Evolutionary conservation across 164 flowering plant genomes (phyloP), one percentile per base, ranked within the genome.

Genomic region (Aristolochia californica): DNA sequence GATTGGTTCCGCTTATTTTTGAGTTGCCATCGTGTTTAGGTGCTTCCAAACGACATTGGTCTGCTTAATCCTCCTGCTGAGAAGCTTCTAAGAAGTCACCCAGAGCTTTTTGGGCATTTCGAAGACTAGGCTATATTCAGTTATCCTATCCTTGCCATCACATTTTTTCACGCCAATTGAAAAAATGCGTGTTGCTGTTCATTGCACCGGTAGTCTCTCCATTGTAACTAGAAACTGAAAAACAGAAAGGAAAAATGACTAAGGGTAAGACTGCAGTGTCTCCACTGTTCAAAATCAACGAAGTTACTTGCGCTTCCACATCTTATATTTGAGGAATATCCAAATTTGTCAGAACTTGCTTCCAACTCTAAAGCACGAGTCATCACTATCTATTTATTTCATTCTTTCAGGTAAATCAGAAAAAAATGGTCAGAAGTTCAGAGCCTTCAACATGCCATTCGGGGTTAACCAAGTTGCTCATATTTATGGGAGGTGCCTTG

Each of bases 51-150:
- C n/a, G n/a, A n/a, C n/a, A n/a, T n/a, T n/a, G n/a, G n/a, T n/a
- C n/a, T n/a, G n/a, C n/a, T n/a, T n/a, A n/a, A n/a, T n/a, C n/a
- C n/a, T n/a, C n/a, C n/a, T 94, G 99, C 67, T 64, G 61, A 5
- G 96, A 84, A 45, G 95, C 95, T 55, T 80, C 83, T 0, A 68
- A 65, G 44, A 84, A 73, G 74, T 94, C 99, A 1, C 87, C 96
- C 2, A 79, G 80, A 70, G 97, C 99, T 15, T 89, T 87, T 65
- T 93, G 99, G 99, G 97, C 99, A 54, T 84, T 80, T 45, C 73
- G 84, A 52, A 73, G 95, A 71, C 51, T 87, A 73, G 97, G 99
- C 28, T 88, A 65, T 64, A 68, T 90, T 65, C 90, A 70, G 88
- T 90, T 87, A 56, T 53, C 28, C 0, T 58, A 7, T 28, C 21